phyloP scores from a whole-genome alignment of 2,329 filamentous ascomycete species.

The Fusarium setosum region DNA sequence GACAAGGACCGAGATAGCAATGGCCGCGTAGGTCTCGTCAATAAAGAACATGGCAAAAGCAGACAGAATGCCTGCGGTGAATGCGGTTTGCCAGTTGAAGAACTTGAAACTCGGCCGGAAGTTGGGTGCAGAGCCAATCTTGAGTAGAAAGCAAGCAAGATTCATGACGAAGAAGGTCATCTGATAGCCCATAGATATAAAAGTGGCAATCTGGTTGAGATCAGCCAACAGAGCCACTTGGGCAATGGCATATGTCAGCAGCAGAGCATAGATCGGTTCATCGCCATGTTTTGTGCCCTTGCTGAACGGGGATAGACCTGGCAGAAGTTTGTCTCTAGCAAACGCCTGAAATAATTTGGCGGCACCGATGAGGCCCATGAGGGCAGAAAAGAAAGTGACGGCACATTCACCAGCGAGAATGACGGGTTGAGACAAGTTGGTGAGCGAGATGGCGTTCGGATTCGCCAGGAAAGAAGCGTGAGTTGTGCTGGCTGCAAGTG shows the following conservation, averaged over 20 bases:
- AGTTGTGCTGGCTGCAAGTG: slow-evolving; percentile 81
- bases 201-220: slow-evolving; percentile 88
- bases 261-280: slow-evolving; percentile 80
- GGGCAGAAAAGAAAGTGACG: slow-evolving; percentile 83
- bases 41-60: slow-evolving; percentile 91
- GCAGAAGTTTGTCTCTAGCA: slow-evolving; percentile 81
- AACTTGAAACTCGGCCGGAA: slow-evolving; percentile 90
- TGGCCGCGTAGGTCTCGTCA: slow-evolving; percentile 81
- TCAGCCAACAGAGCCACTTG: slow-evolving; percentile 85
- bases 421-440: slow-evolving; percentile 78
- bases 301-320: slow-evolving; percentile 79
- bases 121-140: slow-evolving; percentile 88
- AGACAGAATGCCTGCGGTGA: slow-evolving; percentile 78
- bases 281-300: slow-evolving; percentile 78
- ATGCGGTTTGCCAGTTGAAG: slow-evolving; percentile 87
- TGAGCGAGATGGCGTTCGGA: slow-evolving; percentile 83
- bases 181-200: slow-evolving; percentile 92
- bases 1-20: slow-evolving; percentile 78
- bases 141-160: slow-evolving; percentile 85
- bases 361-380: slow-evolving; percentile 89
- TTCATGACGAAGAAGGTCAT: slow-evolving; percentile 95
- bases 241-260: slow-evolving; percentile 79
- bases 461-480: slow-evolving; percentile 79
- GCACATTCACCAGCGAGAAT: slow-evolving; percentile 86
- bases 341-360: slow-evolving; percentile 88